phyloP scores from a whole-genome alignment of 192 early-diverging fungal genomes.

The Coemansia sp. region DNA sequence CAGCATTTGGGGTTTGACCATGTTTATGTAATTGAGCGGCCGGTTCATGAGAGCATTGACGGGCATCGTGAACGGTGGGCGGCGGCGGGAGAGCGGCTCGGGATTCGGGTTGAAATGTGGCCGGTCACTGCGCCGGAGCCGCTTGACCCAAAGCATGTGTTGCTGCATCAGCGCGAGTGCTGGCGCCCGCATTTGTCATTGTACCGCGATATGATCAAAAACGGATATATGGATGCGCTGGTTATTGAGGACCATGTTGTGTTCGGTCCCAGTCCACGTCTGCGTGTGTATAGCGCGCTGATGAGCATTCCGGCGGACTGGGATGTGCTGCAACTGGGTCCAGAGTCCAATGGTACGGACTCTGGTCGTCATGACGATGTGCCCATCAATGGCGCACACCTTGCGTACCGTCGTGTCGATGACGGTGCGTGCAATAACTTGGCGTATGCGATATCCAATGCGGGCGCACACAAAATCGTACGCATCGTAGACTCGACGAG shows the following conservation, averaged over 20 bases:
- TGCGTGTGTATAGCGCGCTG: constrained; percentile 46
- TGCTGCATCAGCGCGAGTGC: constrained; percentile 52
- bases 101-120: constrained; percentile 40
- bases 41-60: constrained; percentile 18
- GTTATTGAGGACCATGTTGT: constrained; percentile 52
- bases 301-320: constrained; percentile 45
- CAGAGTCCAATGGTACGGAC: constrained; percentile 43
- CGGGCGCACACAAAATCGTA: constrained; percentile 43
- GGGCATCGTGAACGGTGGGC: constrained; percentile 29
- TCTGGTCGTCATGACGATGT: constrained; percentile 50
- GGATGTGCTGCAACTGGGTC: constrained; percentile 51
- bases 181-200: constrained; percentile 49
- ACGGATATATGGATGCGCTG: constrained; percentile 45
- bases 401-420: constrained; percentile 47
- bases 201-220: constrained; percentile 38
- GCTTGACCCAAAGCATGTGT: constrained; percentile 25
- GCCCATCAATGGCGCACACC: constrained; percentile 25
- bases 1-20: constrained; percentile 38
- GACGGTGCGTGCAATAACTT: constrained; percentile 53
- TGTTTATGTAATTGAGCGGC: constrained; percentile 45
- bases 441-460: constrained; percentile 48
- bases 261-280: constrained; percentile 37
- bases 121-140: constrained; percentile 32
- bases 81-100: constrained; percentile 17
- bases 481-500: constrained; percentile 36